A percentile compares a stretch with the other conserved stretches of the same genome.
phyloP scores from a whole-genome alignment of 2,329 filamentous ascomycete genomes.

The Phialophora macrospora region DNA sequence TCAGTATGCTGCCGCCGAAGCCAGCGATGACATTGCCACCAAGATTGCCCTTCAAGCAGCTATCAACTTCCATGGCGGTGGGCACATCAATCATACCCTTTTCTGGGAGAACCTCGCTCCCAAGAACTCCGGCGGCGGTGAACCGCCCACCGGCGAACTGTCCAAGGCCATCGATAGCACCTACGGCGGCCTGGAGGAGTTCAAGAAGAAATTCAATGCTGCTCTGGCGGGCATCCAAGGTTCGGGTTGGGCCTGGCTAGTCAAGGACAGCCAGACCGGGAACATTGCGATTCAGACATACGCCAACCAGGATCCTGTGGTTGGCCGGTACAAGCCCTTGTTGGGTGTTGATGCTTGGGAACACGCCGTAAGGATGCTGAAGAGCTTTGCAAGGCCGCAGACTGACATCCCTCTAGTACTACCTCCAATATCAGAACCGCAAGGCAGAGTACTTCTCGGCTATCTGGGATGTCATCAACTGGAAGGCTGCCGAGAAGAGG shows the following conservation, averaged over 20 bases:
- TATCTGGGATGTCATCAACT: conserved; percentile 95
- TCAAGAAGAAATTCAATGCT: conserved; percentile 68
- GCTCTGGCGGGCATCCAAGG: conserved; percentile 69
- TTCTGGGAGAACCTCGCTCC: conserved; percentile 78
- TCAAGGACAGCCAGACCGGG: conserved; percentile 66
- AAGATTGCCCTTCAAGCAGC: conserved; percentile 71
- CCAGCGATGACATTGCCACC: conserved; percentile 63
- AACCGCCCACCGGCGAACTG: conserved; percentile 64
- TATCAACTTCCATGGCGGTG: conserved; percentile 87
- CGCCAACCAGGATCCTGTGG: conserved; percentile 86
- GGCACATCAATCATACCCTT: conserved; percentile 89
- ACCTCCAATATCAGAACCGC: conserved; percentile 92
- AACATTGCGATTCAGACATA: conserved; percentile 66
- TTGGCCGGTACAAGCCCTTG: conserved; percentile 79
- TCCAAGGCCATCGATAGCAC: conserved; percentile 62
- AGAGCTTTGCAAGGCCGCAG: background rate
- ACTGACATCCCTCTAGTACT: conserved; percentile 41
- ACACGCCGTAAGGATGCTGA: conserved; percentile 63
- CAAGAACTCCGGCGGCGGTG: conserved; percentile 65
- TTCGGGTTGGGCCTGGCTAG: conserved; percentile 67
- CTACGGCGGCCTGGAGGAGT: conserved; percentile 63
- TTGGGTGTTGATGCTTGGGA: conserved; percentile 95
- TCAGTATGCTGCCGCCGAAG: conserved; percentile 63
- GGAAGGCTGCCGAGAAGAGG: conserved; percentile 83
- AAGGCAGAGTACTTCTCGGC: conserved; percentile 95